Evolutionary conservation across 2,329 filamentous ascomycete species (phyloP).

Genomic region (Chaetomiaceae sp.): DNA sequence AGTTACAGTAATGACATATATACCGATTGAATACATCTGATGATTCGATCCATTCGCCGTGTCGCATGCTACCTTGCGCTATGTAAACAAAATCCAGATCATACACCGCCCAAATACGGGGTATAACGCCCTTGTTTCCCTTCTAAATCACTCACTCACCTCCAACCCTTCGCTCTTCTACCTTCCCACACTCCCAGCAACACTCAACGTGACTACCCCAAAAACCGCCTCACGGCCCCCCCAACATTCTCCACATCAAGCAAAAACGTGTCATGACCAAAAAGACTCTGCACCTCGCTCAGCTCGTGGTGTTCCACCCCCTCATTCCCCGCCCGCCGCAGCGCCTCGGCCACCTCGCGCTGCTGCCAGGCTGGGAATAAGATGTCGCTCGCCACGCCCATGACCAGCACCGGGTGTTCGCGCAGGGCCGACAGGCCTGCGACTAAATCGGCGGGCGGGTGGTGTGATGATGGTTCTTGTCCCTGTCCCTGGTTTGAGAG

Average conservation of each 20-base stretch:
- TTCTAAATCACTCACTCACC: no score
- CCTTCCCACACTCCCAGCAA: neutral
- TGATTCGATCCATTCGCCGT: neutral
- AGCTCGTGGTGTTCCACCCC: slow-evolving; percentile 84
- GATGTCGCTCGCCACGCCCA: slow-evolving; percentile 94
- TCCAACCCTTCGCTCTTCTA: neutral
- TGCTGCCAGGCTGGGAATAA: slow-evolving; percentile 98
- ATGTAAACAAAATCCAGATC: no score
- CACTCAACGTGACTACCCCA: slow-evolving; percentile 47
- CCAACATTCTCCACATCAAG: slow-evolving; percentile 90
- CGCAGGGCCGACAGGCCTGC: slow-evolving; percentile 66
- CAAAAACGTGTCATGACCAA: slow-evolving; percentile 95
- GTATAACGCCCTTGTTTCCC: no score
- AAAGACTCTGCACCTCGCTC: slow-evolving; percentile 88
- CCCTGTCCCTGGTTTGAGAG: neutral
- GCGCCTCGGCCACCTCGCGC: slow-evolving; percentile 81
- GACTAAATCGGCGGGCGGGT: slow-evolving; percentile 74
- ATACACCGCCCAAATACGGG: no score
- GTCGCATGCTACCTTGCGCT: no score
- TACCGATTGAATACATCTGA: neutral
- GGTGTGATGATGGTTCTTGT: no score
- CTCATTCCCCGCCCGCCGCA: slow-evolving; percentile 72
- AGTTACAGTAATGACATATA: no score
- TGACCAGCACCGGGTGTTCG: slow-evolving; percentile 76
- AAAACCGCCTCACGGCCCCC: slow-evolving; percentile 73